Base-by-base conservation (phyloP, 371 early-diverging fungal genomes). In the Rhizomucor pusillus region DNA sequence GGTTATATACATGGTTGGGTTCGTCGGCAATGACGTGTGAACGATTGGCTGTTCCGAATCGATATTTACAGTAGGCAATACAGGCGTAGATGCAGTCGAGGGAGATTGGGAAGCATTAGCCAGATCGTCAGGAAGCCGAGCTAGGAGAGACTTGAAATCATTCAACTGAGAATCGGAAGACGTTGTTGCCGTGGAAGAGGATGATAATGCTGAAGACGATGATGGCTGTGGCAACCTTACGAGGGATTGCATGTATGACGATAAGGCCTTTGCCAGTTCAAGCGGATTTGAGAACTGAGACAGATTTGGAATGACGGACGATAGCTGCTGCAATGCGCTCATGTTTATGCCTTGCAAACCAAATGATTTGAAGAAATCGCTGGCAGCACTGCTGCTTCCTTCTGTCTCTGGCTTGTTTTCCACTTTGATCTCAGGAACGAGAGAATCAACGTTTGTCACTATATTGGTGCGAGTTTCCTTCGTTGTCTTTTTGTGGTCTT, bases 1-100 rank as follows among this genome's bases (percentile, higher is more conserved):
- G 1, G 91, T 90, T 56, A 90, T 75, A 52, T 84, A 86, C 52
- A 89, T 87, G 43, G 74, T 75, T 14, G 91, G 88, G 13, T 59
- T 56, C 1, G 67, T 62, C 5, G 60, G 54, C 43, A 44, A 44
- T 14, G 52, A 59, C 3, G 67, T 56, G 37, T 59, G 58, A 11
- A 66, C 58, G n/a, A 63, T 43, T 43, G 47, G 54, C 43, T 46
- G 59, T 14, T 59, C 50, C 23, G 36, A 47, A 36, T 51, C 55
- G 11, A 18, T 50, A 50, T 47, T 41, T 33, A 58, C 52, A 51
- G 37, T 11, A 18, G 29, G 29, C 29, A 7, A 29, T 7, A 29
- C 29, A 7, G 40, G 43, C 39, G 20, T 40, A 22, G 54, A 34
- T 43, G 54, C 37, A 13, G 49, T 35, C 9, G 52, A 43, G 11